A percentile compares a stretch with the other conserved stretches of the same genome.
Conservation (phyloP, 1,139 yeast species). For the Sugiyamaella pinicola region DNA sequence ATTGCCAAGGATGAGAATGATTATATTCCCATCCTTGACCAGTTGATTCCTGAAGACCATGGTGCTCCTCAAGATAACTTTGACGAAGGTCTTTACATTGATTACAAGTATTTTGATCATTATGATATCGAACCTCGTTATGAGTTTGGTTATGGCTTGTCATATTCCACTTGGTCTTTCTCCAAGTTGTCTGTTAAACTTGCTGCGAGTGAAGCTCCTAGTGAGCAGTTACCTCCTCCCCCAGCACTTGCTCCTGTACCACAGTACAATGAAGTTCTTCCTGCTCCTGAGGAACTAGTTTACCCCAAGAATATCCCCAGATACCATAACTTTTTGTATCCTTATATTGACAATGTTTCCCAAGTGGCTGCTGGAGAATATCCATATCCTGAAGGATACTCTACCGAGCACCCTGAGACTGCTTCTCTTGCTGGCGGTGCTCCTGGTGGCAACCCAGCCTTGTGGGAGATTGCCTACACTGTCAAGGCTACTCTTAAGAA, state of each 20-base stretch:
- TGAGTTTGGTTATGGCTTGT: conserved; percentile 65
- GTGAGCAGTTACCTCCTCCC: conserved; percentile 54
- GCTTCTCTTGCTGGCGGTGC: conserved; percentile 62
- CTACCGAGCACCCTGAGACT: conserved; percentile 42
- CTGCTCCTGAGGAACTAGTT: conserved; percentile 54
- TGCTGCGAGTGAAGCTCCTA: conserved; percentile 45
- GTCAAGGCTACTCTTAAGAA: conserved; percentile 55
- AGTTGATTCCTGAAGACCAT: conserved; percentile 28
- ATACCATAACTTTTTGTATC: conserved; percentile 36
- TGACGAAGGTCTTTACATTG: conserved; percentile 46
- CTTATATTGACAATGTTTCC: conserved; percentile 34
- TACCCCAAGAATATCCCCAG: conserved; percentile 46
- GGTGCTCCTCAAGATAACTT: conserved; percentile 48
- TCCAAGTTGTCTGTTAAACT: conserved; percentile 37
- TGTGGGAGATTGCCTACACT: conserved; percentile 51
- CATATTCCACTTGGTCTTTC: conserved; percentile 55
- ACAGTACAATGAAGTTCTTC: conserved; percentile 43
- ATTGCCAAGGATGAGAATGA: conserved; percentile 59
- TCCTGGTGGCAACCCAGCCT: conserved; percentile 54
- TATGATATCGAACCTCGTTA: conserved; percentile 58
- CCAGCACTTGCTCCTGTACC: conserved; percentile 44
- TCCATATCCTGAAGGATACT: conserved; percentile 57
- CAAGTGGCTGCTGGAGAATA: conserved; percentile 42
- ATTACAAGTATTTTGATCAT: conserved; percentile 58
- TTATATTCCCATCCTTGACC: conserved; percentile 53